These are phyloP conservation scores for Beta lomatogona DNA, from an alignment of 179 eudicot species.

Conservation along the genomic window DNA sequence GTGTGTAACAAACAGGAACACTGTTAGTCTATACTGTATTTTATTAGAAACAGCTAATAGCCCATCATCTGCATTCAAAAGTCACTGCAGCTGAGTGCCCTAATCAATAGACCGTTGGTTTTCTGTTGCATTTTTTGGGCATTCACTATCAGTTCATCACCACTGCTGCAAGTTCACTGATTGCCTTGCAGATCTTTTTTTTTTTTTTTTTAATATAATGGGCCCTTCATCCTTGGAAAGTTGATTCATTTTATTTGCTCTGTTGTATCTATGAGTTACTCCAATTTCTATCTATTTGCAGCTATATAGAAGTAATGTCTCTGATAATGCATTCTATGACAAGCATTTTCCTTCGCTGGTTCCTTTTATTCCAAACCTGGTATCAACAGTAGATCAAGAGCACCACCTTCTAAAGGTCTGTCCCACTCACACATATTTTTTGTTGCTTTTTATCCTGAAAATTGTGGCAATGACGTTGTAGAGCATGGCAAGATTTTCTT, in stretches of 20 bases:
- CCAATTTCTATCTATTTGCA: constrained; percentile 34
- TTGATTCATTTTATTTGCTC: not conserved
- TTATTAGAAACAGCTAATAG: no score
- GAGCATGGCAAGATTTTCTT: not conserved
- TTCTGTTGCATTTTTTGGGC: no score
- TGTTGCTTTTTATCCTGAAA: not conserved
- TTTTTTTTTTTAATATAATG: not conserved
- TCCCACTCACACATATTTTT: not conserved
- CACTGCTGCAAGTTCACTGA: no score
- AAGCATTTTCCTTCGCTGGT: constrained; percentile 67
- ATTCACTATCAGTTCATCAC: no score
- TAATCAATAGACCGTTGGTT: no score
- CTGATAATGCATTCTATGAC: constrained; percentile 50
- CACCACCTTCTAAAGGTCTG: constrained; percentile 71
- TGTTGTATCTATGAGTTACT: not conserved
- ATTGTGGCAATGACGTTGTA: not conserved
- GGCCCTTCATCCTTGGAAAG: not conserved
- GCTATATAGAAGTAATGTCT: constrained; percentile 42
- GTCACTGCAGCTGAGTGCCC: no score
- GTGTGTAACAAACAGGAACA: no score
- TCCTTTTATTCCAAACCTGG: constrained; percentile 69
- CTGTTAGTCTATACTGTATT: no score
- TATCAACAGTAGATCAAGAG: constrained; percentile 60
- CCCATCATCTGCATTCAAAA: no score
- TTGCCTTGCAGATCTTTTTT: not conserved